Evolutionary conservation across 2,329 filamentous ascomycete genomes (phyloP), one percentile per base, ranked within the genome.

Genomic region (Alternaria viburni): DNA sequence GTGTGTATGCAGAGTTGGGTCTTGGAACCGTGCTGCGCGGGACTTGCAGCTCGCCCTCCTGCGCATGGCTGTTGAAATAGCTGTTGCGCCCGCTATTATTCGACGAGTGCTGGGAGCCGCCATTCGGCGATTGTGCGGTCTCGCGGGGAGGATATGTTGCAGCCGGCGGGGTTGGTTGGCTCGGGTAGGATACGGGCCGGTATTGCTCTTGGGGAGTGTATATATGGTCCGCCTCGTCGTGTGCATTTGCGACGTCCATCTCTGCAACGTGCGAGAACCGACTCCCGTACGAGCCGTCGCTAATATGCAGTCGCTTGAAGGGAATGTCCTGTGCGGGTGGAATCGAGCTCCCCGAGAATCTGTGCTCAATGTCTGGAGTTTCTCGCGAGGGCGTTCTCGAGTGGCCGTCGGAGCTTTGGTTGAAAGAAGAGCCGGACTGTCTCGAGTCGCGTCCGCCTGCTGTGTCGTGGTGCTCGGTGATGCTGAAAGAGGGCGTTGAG

Each of bases 1-100:
- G 85, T 3, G 92, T 96, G 78, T 93, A 94, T 6, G 90, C 85
- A 12, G 94, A 97, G 23, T 86, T 86, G 6, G 93, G 93, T 55
- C 94, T 86, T 44, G 87, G 86, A 66, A 91, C 77, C 13, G 87
- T 88, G 62, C 83, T 88, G 73, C 81, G 88, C 68, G 86, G 83
- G 61, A 83, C 74, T 52, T 78, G 75, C 41, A 79, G 65, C 25
- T 74, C 75, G 26, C 64, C 71, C n/a, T 75, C 77, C 15, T 69
- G 68, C 9, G 71, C 74, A 54, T 73, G 75, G 46, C 74, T 66
- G 67, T 80, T 76, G 57, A 66, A 69, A 63, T 71, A 66, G 47
- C 66, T 68, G 64, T 72, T 66, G 41, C 67, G 73, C 41, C 68
- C 71, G 50, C 75, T 72, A 49, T 74, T 71, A 57, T 69, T 78